phyloP scores from a whole-genome alignment of 2,329 filamentous ascomycete species.

The Colletotrichum musicola region DNA sequence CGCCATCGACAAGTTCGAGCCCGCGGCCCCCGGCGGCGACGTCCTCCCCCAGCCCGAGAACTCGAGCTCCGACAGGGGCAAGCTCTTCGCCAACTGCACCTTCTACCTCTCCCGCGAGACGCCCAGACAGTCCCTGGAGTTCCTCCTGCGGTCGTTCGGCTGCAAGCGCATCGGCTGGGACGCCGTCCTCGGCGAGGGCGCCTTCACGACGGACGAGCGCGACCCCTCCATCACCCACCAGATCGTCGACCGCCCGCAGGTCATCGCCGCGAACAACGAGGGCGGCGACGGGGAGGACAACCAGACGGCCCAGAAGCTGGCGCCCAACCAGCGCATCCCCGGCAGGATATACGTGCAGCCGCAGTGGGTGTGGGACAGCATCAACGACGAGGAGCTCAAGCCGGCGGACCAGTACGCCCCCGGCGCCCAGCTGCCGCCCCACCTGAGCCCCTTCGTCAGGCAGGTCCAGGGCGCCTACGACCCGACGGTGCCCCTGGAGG shows the following conservation, averaged over 20 bases:
- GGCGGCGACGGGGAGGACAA: conserved; percentile 64
- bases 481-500: conserved; percentile 85
- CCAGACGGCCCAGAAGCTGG: conserved; percentile 71
- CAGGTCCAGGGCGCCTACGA: conserved; percentile 89
- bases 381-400: conserved; percentile 92
- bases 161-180: conserved; percentile 98
- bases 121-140: conserved; percentile 89
- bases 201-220: conserved; percentile 89
- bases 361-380: conserved; percentile 98
- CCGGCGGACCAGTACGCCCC: conserved; percentile 90
- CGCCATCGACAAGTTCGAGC: conserved; percentile 91
- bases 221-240: conserved; percentile 95
- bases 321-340: conserved; percentile 80
- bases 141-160: conserved; percentile 92
- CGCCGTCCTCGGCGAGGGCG: conserved; percentile 86
- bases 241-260: conserved; percentile 88
- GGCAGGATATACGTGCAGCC: conserved; percentile 94
- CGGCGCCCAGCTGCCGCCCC: conserved; percentile 89
- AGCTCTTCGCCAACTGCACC: conserved; percentile 89
- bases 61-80: conserved; percentile 74
- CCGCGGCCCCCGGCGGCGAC: conserved; percentile 86
- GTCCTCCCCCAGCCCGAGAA: conserved; percentile 82
- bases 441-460: conserved; percentile 96
- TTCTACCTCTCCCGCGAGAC: conserved; percentile 96
- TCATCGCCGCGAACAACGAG: conserved; percentile 64